Base-by-base conservation (phyloP, 2,329 filamentous ascomycete species). In the Gaeumannomyces sp. region DNA sequence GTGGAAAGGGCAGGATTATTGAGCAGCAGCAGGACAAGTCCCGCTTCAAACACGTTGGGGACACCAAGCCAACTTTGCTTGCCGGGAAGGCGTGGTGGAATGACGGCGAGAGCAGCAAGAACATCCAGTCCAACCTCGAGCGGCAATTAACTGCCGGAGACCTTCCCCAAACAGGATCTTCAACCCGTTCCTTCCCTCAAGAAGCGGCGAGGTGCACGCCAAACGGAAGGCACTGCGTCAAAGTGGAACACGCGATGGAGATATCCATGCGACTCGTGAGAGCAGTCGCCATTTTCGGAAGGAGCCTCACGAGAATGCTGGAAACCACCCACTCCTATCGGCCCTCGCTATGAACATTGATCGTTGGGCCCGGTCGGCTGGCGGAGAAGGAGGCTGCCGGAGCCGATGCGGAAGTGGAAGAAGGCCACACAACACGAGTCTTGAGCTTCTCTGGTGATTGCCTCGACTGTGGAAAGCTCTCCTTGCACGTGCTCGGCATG, bases 1-100 rank as follows among this genome's bases (percentile, higher is more conserved):
- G 62, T 35, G 63, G 63, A 35, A 58, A 58, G 31, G 57, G 14
- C 50, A 45, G 60, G 38, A 56, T 60, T 56, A 38, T 53, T 7
- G 45, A 53, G 45, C 2, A 53, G 45, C 45, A n/a, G 19, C 22
- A 53, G 7, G 19, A 25, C 7, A n/a, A 11, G 4, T 19, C 45
- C 13, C 16, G 4, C 4, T 11, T 19, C 45, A 53, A 53, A n/a
- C n/a, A 22, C 45, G 45, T 53, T 53, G 45, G 45, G 38, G 45
- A 53, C n/a, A 53, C 45, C n/a, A 11, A 53, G 45, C 6, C 19
- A 25, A 22, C 7, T 7, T 22, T 10, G 22, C 7, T 10, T 25
- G 1, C 5, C 10, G 45, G 45, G 45, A 53, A 53, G 45, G 45
- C 8, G 45, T 25, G n/a, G 22, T 53, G 22, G 45, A n/a, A 50